phyloP scores from a whole-genome alignment of 1,284 basidiomycete species.

The Pascua sp. region DNA sequence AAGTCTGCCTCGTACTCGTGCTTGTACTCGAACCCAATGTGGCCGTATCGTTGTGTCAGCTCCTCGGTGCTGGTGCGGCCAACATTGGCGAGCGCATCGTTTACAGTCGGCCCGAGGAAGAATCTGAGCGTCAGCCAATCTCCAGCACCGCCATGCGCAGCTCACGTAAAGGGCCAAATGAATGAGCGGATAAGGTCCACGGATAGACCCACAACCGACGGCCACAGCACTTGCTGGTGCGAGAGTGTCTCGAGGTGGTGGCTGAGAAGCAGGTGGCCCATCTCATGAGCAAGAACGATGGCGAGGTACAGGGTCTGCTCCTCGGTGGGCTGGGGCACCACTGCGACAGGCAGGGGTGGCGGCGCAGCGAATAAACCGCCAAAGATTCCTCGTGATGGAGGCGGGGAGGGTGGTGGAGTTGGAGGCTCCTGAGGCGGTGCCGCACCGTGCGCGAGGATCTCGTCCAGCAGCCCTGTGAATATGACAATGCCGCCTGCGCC shows the following conservation, averaged over 20 bases:
- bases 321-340: conserved; percentile 57
- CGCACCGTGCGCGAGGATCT: conserved; percentile 59
- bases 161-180: conserved; percentile 72
- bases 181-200: conserved; percentile 71
- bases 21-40: conserved; percentile 59
- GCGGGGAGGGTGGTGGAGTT: conserved; percentile 3
- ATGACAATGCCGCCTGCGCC: conserved; percentile 85
- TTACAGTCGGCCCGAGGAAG: conserved; percentile 83
- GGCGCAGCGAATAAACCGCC: conserved; percentile 36
- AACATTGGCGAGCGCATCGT: conserved; percentile 77
- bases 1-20: conserved; percentile 86
- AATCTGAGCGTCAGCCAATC: conserved; percentile 48
- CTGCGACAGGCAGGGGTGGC: conserved; percentile 2
- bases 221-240: conserved; percentile 73
- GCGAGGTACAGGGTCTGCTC: conserved; percentile 80
- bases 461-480: conserved; percentile 80
- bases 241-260: conserved; percentile 87
- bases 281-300: conserved; percentile 79
- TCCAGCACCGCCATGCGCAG: not conserved
- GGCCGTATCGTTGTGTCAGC: conserved; percentile 60
- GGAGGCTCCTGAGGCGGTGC: conserved; percentile 7
- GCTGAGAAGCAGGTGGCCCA: conserved; percentile 76
- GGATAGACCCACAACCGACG: conserved; percentile 69
- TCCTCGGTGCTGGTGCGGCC: conserved; percentile 72
- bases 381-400: conserved; percentile 10